phyloP scores from a whole-genome alignment of 306 rosid genomes.

The Glycine soja region DNA sequence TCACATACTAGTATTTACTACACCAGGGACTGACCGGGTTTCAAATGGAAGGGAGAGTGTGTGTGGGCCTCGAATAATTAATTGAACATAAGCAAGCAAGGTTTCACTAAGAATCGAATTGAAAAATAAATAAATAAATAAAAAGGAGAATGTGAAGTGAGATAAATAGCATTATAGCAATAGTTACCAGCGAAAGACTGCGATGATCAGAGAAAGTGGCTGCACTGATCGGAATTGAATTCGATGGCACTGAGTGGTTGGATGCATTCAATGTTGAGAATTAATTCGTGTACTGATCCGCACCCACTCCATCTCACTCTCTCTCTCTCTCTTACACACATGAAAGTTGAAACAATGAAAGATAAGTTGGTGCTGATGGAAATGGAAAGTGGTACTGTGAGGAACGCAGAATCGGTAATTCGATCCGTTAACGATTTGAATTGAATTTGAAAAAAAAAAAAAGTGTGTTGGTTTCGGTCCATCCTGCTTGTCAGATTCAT shows the following conservation, averaged over 20 bases:
- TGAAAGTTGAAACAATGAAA: not conserved
- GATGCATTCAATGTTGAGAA: slow-evolving; percentile 11
- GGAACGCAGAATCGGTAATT: too few relatives aligned
- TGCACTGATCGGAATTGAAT: slow-evolving; percentile 26
- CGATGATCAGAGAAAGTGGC: slow-evolving; percentile 15
- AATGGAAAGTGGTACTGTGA: not conserved
- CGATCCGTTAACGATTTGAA: not conserved
- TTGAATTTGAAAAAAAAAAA: slow-evolving; percentile 33
- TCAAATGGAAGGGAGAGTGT: not conserved
- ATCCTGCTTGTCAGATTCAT: not conserved
- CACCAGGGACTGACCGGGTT: not conserved
- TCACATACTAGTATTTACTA: not conserved
- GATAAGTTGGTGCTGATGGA: not conserved
- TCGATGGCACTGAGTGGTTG: not conserved
- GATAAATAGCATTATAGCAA: slow-evolving; percentile 9
- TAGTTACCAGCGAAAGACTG: slow-evolving; percentile 1
- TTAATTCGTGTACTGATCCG: not conserved
- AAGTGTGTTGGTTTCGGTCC: not conserved
- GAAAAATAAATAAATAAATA: not conserved
- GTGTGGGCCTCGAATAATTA: not conserved
- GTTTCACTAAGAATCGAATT: not conserved
- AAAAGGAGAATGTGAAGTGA: not conserved
- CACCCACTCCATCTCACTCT: too few relatives aligned
- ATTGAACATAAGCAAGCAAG: not conserved
- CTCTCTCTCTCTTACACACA: too few relatives aligned